Conservation (phyloP, 2,329 filamentous ascomycete species). For the Geosmithia morbida region DNA sequence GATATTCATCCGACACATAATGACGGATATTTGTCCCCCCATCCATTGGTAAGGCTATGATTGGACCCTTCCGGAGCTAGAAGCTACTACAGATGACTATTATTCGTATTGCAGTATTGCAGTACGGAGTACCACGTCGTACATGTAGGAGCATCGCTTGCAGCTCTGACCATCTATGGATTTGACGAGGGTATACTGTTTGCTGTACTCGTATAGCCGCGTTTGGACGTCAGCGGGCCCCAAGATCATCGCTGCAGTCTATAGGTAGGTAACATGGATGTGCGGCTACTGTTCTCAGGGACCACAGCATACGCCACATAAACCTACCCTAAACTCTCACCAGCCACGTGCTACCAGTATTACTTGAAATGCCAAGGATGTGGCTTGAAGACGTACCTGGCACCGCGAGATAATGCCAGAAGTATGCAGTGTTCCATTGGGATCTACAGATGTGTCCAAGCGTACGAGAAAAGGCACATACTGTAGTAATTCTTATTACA, state of each 20-base stretch:
- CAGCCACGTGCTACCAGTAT: neutral
- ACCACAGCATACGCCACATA: neutral
- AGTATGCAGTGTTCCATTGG: neutral
- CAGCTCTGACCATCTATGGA: neutral
- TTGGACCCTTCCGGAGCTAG: neutral
- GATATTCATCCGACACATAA: neutral
- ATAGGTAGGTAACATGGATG: neutral
- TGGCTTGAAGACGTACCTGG: neutral
- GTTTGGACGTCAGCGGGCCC: no score
- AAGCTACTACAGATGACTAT: neutral
- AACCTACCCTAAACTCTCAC: neutral
- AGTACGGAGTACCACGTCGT: neutral
- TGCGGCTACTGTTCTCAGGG: neutral
- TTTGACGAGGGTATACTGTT: no score
- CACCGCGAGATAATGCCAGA: neutral
- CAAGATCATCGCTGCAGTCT: neutral
- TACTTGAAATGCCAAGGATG: neutral
- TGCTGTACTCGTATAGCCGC: no score
- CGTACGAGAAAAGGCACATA: no score
- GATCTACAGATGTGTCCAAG: no score
- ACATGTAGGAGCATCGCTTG: neutral
- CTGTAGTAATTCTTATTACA: no score
- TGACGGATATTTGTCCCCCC: no score
- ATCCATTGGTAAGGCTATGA: neutral
- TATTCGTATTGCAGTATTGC: no score